Base-by-base conservation (phyloP, 2,329 filamentous ascomycete genomes). In the Corynespora cassiicola region DNA sequence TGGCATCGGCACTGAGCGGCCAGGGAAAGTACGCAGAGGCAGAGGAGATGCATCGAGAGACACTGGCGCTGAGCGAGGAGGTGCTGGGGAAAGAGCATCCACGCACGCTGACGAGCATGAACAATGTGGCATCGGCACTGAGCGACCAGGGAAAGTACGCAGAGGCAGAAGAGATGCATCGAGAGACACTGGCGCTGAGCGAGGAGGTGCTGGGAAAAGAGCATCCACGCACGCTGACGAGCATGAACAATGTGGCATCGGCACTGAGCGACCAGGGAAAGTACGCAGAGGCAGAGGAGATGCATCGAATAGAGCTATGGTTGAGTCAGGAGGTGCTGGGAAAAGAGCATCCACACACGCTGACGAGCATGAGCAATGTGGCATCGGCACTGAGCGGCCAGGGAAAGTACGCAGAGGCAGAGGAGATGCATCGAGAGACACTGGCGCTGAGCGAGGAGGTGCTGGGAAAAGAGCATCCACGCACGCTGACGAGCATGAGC, bases 21-120 rank as follows among this genome's bases (percentile, higher is more conserved):
- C 31, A 41, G 30, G 36, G 36, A 18, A 28, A 44, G 26, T 34
- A 34, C n/a, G 19, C 10, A 34, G 24, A 22, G 12, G 16, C 31
- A 26, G 5, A 5, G 5, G 20, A 14, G 30, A n/a, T n/a, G n/a
- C n/a, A n/a, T n/a, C 29, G 17, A 28, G n/a, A n/a, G n/a, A n/a
- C 22, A 24, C n/a, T 24, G 22, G 22, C n/a, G n/a, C 22, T 24
- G 22, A 7, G n/a, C n/a, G n/a, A n/a, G n/a, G n/a, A 24, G 15
- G 20, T 7, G n/a, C 20, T 14, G 24, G 19, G 31, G 11, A 25
- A 10, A 35, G n/a, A n/a, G n/a, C n/a, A n/a, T n/a, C n/a, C n/a
- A n/a, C n/a, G n/a, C n/a, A n/a, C n/a, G n/a, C n/a, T n/a, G n/a
- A n/a, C n/a, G n/a, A n/a, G n/a, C n/a, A n/a, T n/a, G n/a, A n/a